Percentiles rank a stretch among this genome's conserved stretches.
These are phyloP conservation scores for Rubia tinctorum DNA, from an alignment of 305 asterid species.

Conservation along the genomic window DNA sequence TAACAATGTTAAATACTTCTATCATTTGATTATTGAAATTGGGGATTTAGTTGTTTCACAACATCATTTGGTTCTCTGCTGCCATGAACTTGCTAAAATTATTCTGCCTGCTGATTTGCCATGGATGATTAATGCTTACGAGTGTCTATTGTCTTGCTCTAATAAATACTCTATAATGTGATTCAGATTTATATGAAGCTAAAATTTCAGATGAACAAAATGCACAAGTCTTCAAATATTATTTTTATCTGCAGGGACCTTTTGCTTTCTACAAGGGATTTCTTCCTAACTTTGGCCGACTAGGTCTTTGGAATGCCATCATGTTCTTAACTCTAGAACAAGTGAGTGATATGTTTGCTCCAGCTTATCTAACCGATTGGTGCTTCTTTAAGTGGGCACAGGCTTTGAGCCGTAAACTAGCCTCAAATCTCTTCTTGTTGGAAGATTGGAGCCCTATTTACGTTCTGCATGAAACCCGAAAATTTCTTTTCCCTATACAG, in stretches of 20 bases:
- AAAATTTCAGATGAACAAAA: not conserved
- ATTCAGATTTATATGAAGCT: not conserved
- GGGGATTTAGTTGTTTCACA: not conserved
- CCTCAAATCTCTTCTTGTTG: not conserved
- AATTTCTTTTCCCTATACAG: not conserved
- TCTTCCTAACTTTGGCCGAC: conserved; percentile 72
- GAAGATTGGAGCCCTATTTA: not conserved
- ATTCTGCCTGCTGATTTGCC: not conserved
- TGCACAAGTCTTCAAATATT: not conserved
- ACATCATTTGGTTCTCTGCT: not conserved
- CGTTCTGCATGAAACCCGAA: not conserved
- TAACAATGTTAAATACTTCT: not conserved
- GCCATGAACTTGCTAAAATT: not conserved
- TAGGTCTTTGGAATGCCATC: conserved; percentile 84
- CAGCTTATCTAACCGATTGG: not conserved
- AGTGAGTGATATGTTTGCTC: conserved; percentile 40
- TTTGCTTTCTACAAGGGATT: conserved; percentile 88
- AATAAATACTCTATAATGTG: no score
- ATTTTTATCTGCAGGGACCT: conserved; percentile 51
- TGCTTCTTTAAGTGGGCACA: not conserved
- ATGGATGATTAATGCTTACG: not conserved
- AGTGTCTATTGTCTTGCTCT: not conserved
- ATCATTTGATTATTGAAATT: not conserved
- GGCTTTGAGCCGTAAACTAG: not conserved
- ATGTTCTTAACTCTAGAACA: conserved; percentile 82